Conservation (phyloP, 2,329 filamentous ascomycete genomes). For the Fusarium guadeloupense region DNA sequence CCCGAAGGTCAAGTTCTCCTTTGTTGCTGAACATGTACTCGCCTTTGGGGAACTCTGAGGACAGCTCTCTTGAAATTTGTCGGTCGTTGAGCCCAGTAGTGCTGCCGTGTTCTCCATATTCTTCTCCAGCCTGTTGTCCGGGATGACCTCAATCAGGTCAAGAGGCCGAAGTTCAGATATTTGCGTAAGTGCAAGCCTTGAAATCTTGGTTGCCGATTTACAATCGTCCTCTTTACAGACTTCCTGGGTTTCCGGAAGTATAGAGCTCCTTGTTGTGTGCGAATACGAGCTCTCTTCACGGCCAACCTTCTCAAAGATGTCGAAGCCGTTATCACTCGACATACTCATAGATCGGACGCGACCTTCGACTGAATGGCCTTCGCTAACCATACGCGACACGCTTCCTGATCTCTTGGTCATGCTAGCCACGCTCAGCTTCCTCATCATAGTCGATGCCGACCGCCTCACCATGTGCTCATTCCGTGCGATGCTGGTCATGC, state of each 20-base stretch:
- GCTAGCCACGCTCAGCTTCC: conserved; percentile 85
- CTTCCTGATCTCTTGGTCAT: conserved; percentile 78
- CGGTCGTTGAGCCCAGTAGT: conserved; percentile 9
- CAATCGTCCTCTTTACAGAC: conserved; percentile 3
- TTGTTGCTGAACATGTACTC: conserved; percentile 1
- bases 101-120: neutral
- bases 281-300: conserved; percentile 18
- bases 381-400: conserved; percentile 42
- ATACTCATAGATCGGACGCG: conserved; percentile 18
- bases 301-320: conserved; percentile 6
- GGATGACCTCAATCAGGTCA: conserved; percentile 5
- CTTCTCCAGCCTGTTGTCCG: neutral
- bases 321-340: conserved; percentile 21
- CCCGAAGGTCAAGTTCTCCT: conserved; percentile 19
- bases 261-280: conserved; percentile 13
- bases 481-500: conserved; percentile 73
- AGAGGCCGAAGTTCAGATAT: conserved; percentile 10
- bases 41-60: conserved; percentile 10
- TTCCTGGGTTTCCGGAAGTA: conserved; percentile 13
- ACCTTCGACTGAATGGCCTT: conserved; percentile 1
- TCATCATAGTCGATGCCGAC: conserved; percentile 87
- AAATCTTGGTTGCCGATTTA: neutral
- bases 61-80: conserved; percentile 14
- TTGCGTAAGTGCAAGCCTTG: conserved; percentile 11
- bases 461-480: conserved; percentile 77